Conservation (phyloP, 1,139 yeast genomes). For the Candida sp. region DNA sequence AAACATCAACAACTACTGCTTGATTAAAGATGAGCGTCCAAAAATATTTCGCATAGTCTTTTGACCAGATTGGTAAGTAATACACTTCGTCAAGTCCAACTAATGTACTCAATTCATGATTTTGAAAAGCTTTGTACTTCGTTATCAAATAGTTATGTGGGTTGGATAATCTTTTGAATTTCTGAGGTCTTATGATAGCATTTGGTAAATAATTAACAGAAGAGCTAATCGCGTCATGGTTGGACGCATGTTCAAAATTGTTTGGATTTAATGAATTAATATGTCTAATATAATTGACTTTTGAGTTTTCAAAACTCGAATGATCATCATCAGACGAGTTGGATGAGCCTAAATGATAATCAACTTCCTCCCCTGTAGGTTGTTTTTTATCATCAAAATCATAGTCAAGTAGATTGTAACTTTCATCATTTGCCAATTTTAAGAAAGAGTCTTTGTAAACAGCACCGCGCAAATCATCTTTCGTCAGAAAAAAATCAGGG, state of each 20-base stretch:
- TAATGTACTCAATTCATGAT: conserved; percentile 12
- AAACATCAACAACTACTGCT: conserved; percentile 21
- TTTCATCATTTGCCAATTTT: conserved; percentile 1
- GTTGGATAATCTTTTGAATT: conserved; percentile 6
- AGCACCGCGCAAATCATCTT: conserved; percentile 16
- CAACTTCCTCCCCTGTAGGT: not conserved
- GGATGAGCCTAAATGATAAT: conserved; percentile 1
- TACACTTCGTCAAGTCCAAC: conserved; percentile 11
- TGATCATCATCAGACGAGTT: conserved; percentile 2
- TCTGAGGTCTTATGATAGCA: conserved; percentile 10
- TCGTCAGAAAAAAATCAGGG: conserved; percentile 13
- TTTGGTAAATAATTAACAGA: conserved; percentile 9
- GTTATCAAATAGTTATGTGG: conserved; percentile 14
- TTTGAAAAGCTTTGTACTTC: conserved; percentile 11
- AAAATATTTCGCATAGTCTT: conserved; percentile 15
- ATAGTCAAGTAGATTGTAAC: not conserved
- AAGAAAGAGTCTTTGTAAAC: conserved; percentile 15
- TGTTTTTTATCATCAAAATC: not conserved
- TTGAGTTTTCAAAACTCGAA: conserved; percentile 3
- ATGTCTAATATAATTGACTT: conserved; percentile 1
- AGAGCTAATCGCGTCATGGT: not conserved
- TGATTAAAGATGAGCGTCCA: conserved; percentile 31
- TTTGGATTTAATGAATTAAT: conserved; percentile 2
- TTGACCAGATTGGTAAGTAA: conserved; percentile 27
- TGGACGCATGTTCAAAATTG: not conserved